These are phyloP conservation scores for Pogostemon cablin DNA, from an alignment of 257 asterid genomes.

Conservation along the genomic window DNA sequence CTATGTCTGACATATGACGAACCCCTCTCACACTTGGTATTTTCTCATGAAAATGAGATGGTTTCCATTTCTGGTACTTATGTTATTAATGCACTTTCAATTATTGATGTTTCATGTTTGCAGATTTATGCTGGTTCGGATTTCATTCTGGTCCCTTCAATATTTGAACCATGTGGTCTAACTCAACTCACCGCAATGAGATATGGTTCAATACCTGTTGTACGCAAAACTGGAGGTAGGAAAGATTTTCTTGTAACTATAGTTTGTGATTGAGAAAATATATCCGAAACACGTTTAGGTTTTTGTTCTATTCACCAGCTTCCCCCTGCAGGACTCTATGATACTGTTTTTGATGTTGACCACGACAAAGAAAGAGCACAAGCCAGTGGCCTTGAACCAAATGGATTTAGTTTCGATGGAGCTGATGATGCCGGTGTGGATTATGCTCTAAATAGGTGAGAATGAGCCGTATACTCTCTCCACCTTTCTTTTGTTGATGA, in stretches of 20 bases:
- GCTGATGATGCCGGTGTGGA: conserved; percentile 96
- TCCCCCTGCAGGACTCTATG: conserved; percentile 72
- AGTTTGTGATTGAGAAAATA: no score
- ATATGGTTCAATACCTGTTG: conserved; percentile 94
- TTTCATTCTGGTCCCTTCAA: conserved; percentile 92
- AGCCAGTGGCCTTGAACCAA: conserved; percentile 77
- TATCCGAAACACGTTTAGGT: no score
- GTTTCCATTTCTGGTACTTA: conserved; percentile 25
- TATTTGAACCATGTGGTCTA: conserved; percentile 98
- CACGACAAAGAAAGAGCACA: conserved; percentile 86
- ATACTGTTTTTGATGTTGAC: conserved; percentile 95
- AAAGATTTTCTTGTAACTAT: not conserved
- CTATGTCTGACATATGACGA: conserved; percentile 89
- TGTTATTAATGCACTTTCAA: conserved; percentile 27
- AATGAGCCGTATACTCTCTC: not conserved
- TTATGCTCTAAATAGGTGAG: conserved; percentile 92
- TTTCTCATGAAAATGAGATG: conserved; percentile 20
- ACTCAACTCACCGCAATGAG: conserved; percentile 99
- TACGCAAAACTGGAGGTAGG: conserved; percentile 98
- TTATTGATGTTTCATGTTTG: conserved; percentile 34
- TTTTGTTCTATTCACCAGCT: conserved; percentile 13
- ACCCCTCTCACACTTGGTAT: conserved; percentile 99
- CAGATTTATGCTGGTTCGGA: conserved; percentile 99
- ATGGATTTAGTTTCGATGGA: conserved; percentile 94
- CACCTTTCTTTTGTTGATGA: not conserved